Evolutionary conservation across 176 grass and related monocot species (phyloP).

Genomic region (Cenchrus purpureus): DNA sequence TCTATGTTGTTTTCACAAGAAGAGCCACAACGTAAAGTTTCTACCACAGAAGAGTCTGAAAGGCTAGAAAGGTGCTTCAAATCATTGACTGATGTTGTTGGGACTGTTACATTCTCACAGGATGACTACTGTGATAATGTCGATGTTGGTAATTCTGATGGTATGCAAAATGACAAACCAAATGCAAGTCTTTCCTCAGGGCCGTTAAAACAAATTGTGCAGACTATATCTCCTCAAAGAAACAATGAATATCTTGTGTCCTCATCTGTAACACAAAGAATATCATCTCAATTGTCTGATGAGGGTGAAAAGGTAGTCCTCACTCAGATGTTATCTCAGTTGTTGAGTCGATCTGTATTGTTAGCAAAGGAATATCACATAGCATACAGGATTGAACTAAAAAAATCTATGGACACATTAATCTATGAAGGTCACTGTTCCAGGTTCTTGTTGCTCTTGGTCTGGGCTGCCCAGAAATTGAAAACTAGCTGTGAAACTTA

Average conservation of each 20-base stretch:
- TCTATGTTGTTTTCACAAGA: conserved; percentile 63
- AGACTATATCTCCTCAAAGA: conserved; percentile 34
- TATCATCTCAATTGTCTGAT: conserved; percentile 42
- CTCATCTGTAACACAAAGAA: conserved; percentile 29
- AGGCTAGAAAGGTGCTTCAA: conserved; percentile 67
- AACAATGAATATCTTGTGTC: conserved; percentile 41
- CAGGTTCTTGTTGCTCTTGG: conserved; percentile 1
- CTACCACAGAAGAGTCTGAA: conserved; percentile 55
- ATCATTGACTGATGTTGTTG: conserved; percentile 61
- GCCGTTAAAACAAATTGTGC: conserved; percentile 41
- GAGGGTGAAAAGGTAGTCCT: conserved; percentile 56
- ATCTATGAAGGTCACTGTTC: neutral
- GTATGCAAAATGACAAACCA: conserved; percentile 32
- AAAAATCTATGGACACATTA: neutral
- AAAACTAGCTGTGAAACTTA: conserved; percentile 25
- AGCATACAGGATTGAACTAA: neutral
- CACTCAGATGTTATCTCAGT: conserved; percentile 12
- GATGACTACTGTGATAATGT: conserved; percentile 37
- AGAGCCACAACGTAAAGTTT: conserved; percentile 47
- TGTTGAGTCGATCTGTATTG: conserved; percentile 19
- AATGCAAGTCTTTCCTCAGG: conserved; percentile 8
- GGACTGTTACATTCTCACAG: conserved; percentile 54
- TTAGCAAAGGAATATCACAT: conserved; percentile 18
- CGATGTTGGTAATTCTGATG: conserved; percentile 30
- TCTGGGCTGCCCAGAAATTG: neutral